Conservation (phyloP, 176 grass and related monocot species). For the Phoenix dactylifera region DNA sequence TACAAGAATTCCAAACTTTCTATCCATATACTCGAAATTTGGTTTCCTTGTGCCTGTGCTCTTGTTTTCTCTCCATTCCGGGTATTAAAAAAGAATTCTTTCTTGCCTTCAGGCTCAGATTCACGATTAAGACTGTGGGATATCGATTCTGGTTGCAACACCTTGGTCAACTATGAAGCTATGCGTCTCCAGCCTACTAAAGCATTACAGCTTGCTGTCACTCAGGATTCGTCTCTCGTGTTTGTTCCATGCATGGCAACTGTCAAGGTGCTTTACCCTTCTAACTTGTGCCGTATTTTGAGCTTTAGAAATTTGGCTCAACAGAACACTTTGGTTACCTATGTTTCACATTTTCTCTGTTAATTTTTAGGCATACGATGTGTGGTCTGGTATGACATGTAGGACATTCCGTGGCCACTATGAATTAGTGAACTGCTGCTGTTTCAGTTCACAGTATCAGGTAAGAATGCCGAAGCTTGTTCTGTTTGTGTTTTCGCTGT, state of each 20-base stretch:
- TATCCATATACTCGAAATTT: too few relatives aligned
- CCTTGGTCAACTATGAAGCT: slow-evolving; percentile 75
- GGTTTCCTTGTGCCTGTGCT: too few relatives aligned
- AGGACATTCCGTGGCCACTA: slow-evolving; percentile 70
- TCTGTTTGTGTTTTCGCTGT: too few relatives aligned
- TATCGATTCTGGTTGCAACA: slow-evolving; percentile 78
- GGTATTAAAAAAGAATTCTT: too few relatives aligned
- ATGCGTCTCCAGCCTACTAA: slow-evolving; percentile 73
- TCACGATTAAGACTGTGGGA: slow-evolving; percentile 92
- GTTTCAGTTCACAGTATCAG: slow-evolving; percentile 54
- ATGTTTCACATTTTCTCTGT: slow-evolving; percentile 6
- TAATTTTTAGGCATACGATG: slow-evolving; percentile 53
- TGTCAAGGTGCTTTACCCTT: slow-evolving; percentile 49
- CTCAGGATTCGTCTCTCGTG: slow-evolving; percentile 58
- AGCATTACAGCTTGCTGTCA: slow-evolving; percentile 61
- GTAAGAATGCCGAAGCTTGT: slow-evolving; percentile 21
- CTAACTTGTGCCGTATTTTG: slow-evolving; percentile 1
- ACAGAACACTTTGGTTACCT: too few relatives aligned
- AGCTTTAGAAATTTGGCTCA: too few relatives aligned
- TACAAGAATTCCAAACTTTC: too few relatives aligned
- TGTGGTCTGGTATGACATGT: slow-evolving; percentile 58
- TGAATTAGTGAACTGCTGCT: slow-evolving; percentile 87
- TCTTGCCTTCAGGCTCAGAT: slow-evolving; percentile 63
- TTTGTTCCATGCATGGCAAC: slow-evolving; percentile 84
- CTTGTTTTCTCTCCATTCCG: too few relatives aligned